Base-by-base conservation (phyloP, 371 early-diverging fungal genomes). In the Mortierella sp. region DNA sequence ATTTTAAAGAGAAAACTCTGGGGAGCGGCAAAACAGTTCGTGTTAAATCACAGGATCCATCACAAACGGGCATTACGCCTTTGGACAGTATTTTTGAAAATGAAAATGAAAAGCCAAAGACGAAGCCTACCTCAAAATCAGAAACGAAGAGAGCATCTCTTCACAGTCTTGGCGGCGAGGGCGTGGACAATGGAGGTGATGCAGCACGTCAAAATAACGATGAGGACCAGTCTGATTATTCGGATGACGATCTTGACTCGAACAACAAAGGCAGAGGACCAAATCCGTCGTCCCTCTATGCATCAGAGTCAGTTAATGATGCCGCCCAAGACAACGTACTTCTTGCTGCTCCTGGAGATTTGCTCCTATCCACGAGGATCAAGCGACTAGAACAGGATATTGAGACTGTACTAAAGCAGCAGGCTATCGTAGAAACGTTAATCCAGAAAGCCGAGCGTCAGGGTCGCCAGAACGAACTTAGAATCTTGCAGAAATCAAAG, bases 271-370 rank as follows among this genome's bases (percentile, higher is more conserved):
- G n/a, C n/a, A n/a, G n/a, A n/a, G 45, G 1, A 43, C 10, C 10
- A 43, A 15, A 43, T 37, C 10, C 37, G 4, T 37, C 37, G 6
- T 26, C 22, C 54, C 60, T 74, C 61, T 29, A n/a, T n/a, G n/a
- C n/a, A n/a, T n/a, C n/a, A n/a, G n/a, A n/a, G n/a, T n/a, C n/a
- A n/a, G n/a, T n/a, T n/a, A n/a, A n/a, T n/a, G n/a, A n/a, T n/a
- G n/a, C n/a, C n/a, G n/a, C n/a, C n/a, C n/a, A 74, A 31, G 73
- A 74, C 4, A 87, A 89, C 37, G 83, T 91, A 0, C 88, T 87
- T 61, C 82, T 89, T 47, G 91, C 92, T 0, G 88, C 92, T 7
- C 93, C 93, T 0, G 93, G 92, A 13, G 93, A 92, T 62, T 77
- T 93, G 43, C 85, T 93, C 73, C 76, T 92, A 10, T 86, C 88